phyloP scores from a whole-genome alignment of 169 alveolate genomes.

The Eimeria maxima region DNA sequence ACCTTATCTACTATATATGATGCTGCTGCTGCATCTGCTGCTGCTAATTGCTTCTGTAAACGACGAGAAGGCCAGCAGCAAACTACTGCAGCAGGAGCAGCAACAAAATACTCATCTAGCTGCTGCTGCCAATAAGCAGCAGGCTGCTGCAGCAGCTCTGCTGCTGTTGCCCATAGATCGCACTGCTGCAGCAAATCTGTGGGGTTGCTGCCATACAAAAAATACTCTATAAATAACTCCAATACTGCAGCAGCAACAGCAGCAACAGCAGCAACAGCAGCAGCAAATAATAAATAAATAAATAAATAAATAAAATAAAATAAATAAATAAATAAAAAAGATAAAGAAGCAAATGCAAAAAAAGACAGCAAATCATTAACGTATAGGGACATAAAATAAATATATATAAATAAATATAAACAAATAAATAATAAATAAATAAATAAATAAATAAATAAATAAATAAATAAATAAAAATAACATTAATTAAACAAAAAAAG shows the following conservation, averaged over 20 bases:
- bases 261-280: too few relatives aligned
- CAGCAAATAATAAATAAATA: background rate
- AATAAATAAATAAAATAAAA: background rate
- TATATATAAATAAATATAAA: background rate
- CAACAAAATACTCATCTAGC: background rate
- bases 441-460: too few relatives aligned
- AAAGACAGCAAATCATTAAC: too few relatives aligned
- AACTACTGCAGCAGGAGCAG: conserved; percentile 10
- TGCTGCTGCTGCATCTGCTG: conserved; percentile 2
- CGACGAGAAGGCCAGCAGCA: conserved; percentile 31
- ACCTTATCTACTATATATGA: background rate
- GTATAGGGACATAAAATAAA: too few relatives aligned
- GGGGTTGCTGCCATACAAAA: background rate
- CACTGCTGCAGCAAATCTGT: background rate
- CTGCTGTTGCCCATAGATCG: background rate
- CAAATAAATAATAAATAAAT: background rate
- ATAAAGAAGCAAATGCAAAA: too few relatives aligned
- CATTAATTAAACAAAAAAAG: too few relatives aligned
- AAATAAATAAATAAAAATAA: too few relatives aligned
- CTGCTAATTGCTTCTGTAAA: background rate
- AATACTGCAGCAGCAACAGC: too few relatives aligned
- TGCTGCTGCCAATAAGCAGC: background rate
- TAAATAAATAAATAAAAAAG: too few relatives aligned
- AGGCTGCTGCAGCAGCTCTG: background rate
- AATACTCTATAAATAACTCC: conserved; percentile 44